Base-by-base conservation (phyloP, 805 yeast species). In the Hemisphaericaspora nanyangensis region DNA sequence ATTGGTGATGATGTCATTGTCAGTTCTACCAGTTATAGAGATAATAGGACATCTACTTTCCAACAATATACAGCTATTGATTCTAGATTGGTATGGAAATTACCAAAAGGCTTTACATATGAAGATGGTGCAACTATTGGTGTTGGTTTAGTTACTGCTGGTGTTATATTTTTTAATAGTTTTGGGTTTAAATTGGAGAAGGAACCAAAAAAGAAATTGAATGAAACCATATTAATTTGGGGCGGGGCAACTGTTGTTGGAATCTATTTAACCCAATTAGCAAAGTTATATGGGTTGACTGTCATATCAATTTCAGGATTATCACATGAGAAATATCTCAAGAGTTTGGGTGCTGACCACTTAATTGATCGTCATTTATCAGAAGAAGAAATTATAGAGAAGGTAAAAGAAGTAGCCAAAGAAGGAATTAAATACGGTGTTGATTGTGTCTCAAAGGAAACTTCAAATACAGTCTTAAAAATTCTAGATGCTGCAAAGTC, bases 161-260 rank as follows among this genome's bases (percentile, higher is more conserved):
- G 58, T 3, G 44, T 54, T 6, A 41, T 57, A 16, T 45, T 56
- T 15, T 53, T 49, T 38, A 47, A 54, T 19, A 44, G 54, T 17
- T 55, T 56, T 31, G 40, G 38, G 3, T 42, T 54, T 6, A 43
- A 34, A 12, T 34, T 45, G 11, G 28, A 18, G 5, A 38, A 30
- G 7, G 30, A 18, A 4, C 32, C 41, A 6, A 19, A 22, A 7
- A n/a, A n/a, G n/a, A 29, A 20, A 11, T 18, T 32, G 10, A 36
- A 35, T 31, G 52, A 48, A 11, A 48, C 57, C 25, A 37, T 67
- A 10, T 39, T 68, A 5, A 56, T 72, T n/a, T 72, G 76, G 76
- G 77, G 77, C 27, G 77, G 73, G 3, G 62, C 72, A 5, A 67
- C 74, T 17, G 70, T 70, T 26, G 75, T 72, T 30, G 77, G 76